A percentile compares a stretch with the other conserved stretches of the same genome.
Evolutionary conservation across 2,329 filamentous ascomycete genomes (phyloP).

Genomic region (Elsinoe ampelina): DNA sequence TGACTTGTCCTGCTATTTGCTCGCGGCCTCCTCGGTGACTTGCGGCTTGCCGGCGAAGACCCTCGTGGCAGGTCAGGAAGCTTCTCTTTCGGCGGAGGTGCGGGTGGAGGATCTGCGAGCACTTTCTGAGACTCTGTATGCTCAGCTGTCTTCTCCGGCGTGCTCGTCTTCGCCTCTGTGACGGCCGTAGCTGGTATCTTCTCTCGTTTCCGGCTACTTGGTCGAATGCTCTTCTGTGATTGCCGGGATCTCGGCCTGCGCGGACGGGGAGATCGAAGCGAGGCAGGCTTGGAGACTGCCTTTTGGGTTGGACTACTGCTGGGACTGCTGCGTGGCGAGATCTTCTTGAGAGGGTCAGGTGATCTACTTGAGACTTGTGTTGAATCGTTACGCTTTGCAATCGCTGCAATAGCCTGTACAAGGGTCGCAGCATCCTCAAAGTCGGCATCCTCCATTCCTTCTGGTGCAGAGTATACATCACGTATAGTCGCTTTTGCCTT

Average conservation of each 20-base stretch:
- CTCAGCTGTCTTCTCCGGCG: constrained; percentile 16
- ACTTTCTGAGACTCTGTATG: constrained; percentile 11
- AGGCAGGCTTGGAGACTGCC: constrained; percentile 5
- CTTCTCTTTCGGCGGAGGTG: constrained; percentile 15
- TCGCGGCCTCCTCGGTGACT: constrained; percentile 4
- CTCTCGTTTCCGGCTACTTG: constrained; percentile 2
- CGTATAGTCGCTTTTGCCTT: constrained; percentile 75
- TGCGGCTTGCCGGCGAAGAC: not conserved
- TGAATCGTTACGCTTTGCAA: constrained; percentile 65
- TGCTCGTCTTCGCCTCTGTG: not conserved
- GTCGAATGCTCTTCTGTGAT: not conserved
- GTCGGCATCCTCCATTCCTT: constrained; percentile 91
- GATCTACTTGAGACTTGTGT: constrained; percentile 11
- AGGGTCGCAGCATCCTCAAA: constrained; percentile 86
- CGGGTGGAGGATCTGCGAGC: not conserved
- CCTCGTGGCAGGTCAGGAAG: constrained; percentile 15
- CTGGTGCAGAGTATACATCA: constrained; percentile 82
- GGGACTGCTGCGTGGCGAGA: constrained; percentile 25
- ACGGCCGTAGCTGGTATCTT: constrained; percentile 1
- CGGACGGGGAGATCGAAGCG: constrained; percentile 10
- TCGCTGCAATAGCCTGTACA: constrained; percentile 74
- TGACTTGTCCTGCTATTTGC: constrained; percentile 1
- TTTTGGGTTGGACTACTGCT: constrained; percentile 19
- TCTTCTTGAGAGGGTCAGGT: not conserved
- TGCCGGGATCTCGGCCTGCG: not conserved